Evolutionary conservation across 73 alveolate genomes (phyloP).

Genomic region (Loxodes magnus): DNA sequence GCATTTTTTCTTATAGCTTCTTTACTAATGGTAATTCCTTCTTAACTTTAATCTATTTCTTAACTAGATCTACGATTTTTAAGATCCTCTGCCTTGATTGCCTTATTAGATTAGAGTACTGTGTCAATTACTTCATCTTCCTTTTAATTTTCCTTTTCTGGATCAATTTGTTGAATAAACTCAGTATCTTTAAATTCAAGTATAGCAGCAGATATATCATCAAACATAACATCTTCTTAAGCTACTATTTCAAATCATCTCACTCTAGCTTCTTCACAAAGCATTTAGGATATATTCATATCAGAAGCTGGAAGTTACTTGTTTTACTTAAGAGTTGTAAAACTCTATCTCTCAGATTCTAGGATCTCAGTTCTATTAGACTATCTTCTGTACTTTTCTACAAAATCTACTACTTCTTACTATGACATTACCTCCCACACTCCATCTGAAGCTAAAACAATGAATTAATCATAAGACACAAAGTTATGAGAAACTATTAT

Average conservation of each 20-base stretch:
- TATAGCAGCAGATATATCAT: conserved; percentile 8
- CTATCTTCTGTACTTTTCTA: conserved; percentile 4
- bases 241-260: conserved; percentile 5
- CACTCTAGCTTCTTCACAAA: conserved; percentile 9
- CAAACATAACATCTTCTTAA: conserved; percentile 13
- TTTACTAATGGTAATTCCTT: no score
- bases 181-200: no score
- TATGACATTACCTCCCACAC: conserved; percentile 28
- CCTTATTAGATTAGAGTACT: no score
- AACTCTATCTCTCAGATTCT: not conserved
- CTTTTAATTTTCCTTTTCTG: no score
- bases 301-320: not conserved
- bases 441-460: conserved; percentile 26
- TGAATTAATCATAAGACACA: conserved; percentile 1
- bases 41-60: no score
- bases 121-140: no score
- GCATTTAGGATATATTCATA: not conserved
- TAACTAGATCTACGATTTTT: no score
- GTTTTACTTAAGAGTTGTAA: not conserved
- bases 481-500: conserved; percentile 6
- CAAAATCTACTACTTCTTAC: conserved; percentile 2
- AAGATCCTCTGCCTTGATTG: no score
- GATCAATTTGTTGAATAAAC: no score
- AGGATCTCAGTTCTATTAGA: not conserved
- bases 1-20: no score